Percentiles rank a stretch among this genome's conserved stretches.
Conservation (phyloP, 805 yeast species). For the Cyberlindnera mississippiensis region DNA sequence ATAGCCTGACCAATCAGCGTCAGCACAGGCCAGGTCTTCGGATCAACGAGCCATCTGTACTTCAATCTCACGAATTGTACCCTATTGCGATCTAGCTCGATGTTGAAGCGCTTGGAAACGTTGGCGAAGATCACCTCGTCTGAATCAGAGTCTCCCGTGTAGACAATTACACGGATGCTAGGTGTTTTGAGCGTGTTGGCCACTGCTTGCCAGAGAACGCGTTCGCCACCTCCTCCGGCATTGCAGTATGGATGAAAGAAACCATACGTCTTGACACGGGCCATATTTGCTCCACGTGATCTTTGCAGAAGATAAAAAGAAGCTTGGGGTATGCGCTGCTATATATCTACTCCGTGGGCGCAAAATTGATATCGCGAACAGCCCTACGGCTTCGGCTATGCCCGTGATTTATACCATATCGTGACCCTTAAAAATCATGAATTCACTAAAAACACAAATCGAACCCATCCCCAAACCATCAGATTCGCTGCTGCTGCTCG, state of each 20-base stretch:
- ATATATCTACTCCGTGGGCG: not conserved
- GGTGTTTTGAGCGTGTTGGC: slow-evolving; percentile 55
- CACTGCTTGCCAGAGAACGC: slow-evolving; percentile 94
- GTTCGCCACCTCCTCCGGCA: slow-evolving; percentile 98
- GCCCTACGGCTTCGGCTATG: too few species aligned
- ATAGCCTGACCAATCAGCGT: slow-evolving; percentile 86
- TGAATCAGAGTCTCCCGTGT: slow-evolving; percentile 61
- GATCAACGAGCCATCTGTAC: slow-evolving; percentile 59
- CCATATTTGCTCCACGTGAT: not conserved
- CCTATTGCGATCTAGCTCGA: slow-evolving; percentile 46
- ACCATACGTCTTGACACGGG: slow-evolving; percentile 50
- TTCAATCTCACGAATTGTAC: slow-evolving; percentile 60
- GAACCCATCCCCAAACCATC: not conserved
- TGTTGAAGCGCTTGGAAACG: slow-evolving; percentile 53
- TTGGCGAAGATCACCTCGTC: slow-evolving; percentile 48
- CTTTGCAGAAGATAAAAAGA: too few species aligned
- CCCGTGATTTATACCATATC: not conserved
- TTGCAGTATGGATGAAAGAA: slow-evolving; percentile 94
- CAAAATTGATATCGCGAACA: too few species aligned
- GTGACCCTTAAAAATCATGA: too few species aligned
- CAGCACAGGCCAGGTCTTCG: slow-evolving; percentile 67
- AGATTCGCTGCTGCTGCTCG: not conserved
- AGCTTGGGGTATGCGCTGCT: slow-evolving; percentile 1
- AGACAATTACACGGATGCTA: slow-evolving; percentile 58
- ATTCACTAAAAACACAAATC: too few species aligned